Conservation (phyloP, 2,329 filamentous ascomycete genomes). For the Ceratocystis albifundus region DNA sequence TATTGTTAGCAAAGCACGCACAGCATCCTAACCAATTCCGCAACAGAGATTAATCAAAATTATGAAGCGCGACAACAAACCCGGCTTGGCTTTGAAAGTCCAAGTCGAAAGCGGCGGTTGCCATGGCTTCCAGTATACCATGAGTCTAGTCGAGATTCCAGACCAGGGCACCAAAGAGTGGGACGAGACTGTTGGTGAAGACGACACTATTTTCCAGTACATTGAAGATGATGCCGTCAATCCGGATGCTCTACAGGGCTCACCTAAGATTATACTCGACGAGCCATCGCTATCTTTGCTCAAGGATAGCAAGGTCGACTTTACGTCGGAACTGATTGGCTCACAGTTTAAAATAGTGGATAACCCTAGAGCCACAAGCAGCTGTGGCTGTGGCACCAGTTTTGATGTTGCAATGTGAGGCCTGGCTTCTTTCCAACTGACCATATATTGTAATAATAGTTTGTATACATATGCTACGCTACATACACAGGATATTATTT, state of each 20-base stretch:
- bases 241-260: constrained; percentile 28
- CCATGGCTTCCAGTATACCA: constrained; percentile 95
- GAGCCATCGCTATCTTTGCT: constrained; percentile 74
- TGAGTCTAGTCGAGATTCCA: constrained; percentile 64
- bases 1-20: not conserved
- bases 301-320: constrained; percentile 91
- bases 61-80: constrained; percentile 59
- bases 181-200: constrained; percentile 43
- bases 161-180: constrained; percentile 29
- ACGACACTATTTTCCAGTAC: constrained; percentile 80
- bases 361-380: constrained; percentile 83
- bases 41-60: constrained; percentile 61
- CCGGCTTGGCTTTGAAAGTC: constrained; percentile 75
- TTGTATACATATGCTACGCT: not conserved
- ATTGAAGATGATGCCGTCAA: constrained; percentile 38
- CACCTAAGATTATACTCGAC: constrained; percentile 79
- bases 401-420: constrained; percentile 73
- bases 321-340: constrained; percentile 83
- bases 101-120: constrained; percentile 89
- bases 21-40: not conserved
- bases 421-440: not conserved
- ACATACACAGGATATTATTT: not conserved
- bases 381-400: constrained; percentile 92
- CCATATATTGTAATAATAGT: not conserved
- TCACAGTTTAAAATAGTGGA: constrained; percentile 91